phyloP scores from a whole-genome alignment of 106 monocot genomes.

The Agapanthus africanus region DNA sequence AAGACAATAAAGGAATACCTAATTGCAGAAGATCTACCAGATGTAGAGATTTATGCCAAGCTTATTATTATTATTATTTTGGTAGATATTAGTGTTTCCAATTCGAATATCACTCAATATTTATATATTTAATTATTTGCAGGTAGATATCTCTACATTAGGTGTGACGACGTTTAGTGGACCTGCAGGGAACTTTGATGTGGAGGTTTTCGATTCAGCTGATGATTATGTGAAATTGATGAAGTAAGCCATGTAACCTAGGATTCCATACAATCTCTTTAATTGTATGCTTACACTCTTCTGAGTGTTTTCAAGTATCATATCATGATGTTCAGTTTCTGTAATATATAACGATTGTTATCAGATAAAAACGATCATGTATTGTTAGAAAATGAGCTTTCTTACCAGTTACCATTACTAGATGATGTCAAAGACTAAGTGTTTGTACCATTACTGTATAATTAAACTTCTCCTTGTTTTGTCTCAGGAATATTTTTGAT shows the following conservation, averaged over 20 bases:
- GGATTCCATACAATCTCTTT: too few species aligned
- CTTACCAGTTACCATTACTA: too few species aligned
- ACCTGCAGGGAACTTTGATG: conserved; percentile 82
- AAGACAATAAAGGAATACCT: conserved; percentile 75
- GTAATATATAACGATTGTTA: not conserved
- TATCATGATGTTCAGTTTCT: not conserved
- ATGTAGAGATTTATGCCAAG: conserved; percentile 35
- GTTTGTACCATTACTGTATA: not conserved
- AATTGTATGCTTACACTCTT: not conserved
- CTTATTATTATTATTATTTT: conserved; percentile 7
- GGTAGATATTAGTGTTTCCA: too few species aligned
- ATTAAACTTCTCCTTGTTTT: not conserved
- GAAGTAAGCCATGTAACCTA: conserved; percentile 80
- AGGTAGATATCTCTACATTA: conserved; percentile 82
- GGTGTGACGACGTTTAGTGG: conserved; percentile 73
- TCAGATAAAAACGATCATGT: not conserved
- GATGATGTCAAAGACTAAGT: not conserved
- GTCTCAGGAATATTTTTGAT: conserved; percentile 84
- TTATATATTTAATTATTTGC: conserved; percentile 8
- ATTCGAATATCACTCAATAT: too few species aligned
- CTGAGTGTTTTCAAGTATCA: not conserved
- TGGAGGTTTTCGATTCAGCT: conserved; percentile 92
- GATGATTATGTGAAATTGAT: conserved; percentile 81
- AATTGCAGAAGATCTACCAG: conserved; percentile 89
- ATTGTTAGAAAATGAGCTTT: too few species aligned